These are phyloP conservation scores for Leishmania martiniquensis DNA, from an alignment of 208 protist genomes.

Conservation along the genomic window DNA sequence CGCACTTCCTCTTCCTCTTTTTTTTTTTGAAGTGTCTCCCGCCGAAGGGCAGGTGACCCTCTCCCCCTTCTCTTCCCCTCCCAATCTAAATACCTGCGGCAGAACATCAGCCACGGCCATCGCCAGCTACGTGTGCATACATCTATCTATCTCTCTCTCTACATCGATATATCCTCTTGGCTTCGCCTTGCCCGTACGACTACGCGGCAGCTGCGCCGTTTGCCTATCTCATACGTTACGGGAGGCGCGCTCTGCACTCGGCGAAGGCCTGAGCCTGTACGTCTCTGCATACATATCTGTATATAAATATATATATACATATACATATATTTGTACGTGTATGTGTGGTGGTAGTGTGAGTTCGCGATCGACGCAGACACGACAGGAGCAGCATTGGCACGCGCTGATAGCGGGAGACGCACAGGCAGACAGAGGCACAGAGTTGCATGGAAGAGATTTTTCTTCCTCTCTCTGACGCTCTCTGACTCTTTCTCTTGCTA, in stretches of 20 bases:
- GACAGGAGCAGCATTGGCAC: background rate
- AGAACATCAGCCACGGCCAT: background rate
- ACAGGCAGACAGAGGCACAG: background rate
- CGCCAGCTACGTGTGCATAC: background rate
- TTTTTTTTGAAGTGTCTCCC: background rate
- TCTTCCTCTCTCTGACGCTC: background rate
- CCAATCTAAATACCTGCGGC: background rate
- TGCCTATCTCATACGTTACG: background rate
- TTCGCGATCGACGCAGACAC: background rate
- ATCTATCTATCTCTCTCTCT: background rate
- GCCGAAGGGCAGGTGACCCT: background rate
- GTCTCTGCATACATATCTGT: background rate
- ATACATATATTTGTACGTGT: background rate
- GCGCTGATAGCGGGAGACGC: background rate
- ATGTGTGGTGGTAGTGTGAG: too few relatives aligned
- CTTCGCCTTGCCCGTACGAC: background rate
- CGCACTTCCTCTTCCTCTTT: background rate
- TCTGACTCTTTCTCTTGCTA: background rate
- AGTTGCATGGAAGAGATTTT: background rate
- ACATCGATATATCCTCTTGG: too few relatives aligned
- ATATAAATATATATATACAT: background rate
- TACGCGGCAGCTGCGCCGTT: background rate
- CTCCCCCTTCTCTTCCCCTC: background rate
- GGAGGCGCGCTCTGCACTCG: background rate
- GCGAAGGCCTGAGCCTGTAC: background rate